These are phyloP conservation scores for Coemansia sp. DNA, from an alignment of 192 early-diverging fungal genomes.

Conservation along the genomic window DNA sequence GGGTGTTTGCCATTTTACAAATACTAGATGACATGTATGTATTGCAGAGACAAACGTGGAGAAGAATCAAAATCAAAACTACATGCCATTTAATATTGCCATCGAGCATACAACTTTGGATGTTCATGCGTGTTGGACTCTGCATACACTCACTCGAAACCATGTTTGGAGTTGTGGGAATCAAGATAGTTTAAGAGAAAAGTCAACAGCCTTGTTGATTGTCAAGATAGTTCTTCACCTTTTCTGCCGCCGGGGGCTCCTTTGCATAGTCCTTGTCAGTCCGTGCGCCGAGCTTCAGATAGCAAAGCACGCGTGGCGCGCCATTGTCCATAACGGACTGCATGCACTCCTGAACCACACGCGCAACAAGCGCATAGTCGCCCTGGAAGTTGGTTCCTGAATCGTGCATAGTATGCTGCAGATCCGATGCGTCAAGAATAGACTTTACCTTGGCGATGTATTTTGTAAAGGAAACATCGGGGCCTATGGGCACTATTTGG, in stretches of 20 bases:
- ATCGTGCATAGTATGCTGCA: constrained; percentile 54
- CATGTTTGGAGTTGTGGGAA: no score
- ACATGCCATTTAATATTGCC: no score
- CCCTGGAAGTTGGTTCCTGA: constrained; percentile 52
- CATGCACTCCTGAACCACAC: constrained; percentile 45
- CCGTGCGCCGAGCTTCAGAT: constrained; percentile 46
- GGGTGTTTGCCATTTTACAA: background rate
- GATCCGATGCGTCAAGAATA: constrained; percentile 39
- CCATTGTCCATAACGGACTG: constrained; percentile 46
- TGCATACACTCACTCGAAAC: no score
- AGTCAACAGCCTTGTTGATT: background rate
- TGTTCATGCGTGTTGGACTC: no score
- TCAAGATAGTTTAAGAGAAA: background rate
- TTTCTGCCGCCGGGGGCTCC: constrained; percentile 34
- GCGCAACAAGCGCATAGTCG: constrained; percentile 37
- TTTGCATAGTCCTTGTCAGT: constrained; percentile 42
- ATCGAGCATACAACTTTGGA: no score
- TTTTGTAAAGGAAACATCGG: constrained; percentile 37
- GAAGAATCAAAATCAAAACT: no score
- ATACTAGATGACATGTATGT: no score
- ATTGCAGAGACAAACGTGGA: no score
- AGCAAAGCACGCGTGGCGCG: constrained; percentile 47
- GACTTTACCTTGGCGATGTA: constrained; percentile 46
- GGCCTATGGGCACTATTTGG: constrained; percentile 44
- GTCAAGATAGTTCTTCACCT: constrained; percentile 29